Evolutionary conservation across 2,329 filamentous ascomycete genomes (phyloP).

Genomic region (Penicillium sp.): DNA sequence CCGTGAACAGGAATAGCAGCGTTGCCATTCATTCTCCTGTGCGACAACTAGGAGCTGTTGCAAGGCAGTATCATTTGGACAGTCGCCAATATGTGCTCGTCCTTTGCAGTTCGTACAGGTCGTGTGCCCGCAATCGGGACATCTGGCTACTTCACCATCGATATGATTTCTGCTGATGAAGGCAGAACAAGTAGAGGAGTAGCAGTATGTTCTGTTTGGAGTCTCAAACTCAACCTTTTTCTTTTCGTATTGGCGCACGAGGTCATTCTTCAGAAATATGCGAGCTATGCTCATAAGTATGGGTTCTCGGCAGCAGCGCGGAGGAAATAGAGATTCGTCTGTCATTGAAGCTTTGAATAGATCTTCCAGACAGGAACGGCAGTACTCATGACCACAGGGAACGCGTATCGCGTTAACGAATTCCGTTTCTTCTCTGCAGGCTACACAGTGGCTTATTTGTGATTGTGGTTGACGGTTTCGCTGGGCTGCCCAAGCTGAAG

Average conservation of each 20-base stretch:
- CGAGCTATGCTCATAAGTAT: constrained; percentile 38
- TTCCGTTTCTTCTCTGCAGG: constrained; percentile 26
- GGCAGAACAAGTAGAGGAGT: constrained; percentile 37
- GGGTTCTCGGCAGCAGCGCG: constrained; percentile 47
- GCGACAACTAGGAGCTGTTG: constrained; percentile 43
- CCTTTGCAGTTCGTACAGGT: constrained; percentile 55
- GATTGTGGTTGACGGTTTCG: not conserved
- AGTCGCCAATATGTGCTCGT: constrained; percentile 44
- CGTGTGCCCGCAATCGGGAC: constrained; percentile 35
- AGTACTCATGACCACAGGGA: constrained; percentile 49
- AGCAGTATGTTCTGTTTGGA: constrained; percentile 51
- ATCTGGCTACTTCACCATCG: constrained; percentile 35
- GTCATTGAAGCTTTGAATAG: constrained; percentile 45
- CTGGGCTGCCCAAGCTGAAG: not conserved
- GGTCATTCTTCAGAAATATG: constrained; percentile 32
- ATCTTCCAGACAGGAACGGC: constrained; percentile 43
- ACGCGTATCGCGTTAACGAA: constrained; percentile 24
- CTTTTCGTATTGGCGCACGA: constrained; percentile 35
- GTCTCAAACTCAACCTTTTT: constrained; percentile 51
- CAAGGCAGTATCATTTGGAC: constrained; percentile 42
- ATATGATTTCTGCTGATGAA: constrained; percentile 44
- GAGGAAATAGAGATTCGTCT: constrained; percentile 54
- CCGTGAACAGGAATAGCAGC: constrained; percentile 44
- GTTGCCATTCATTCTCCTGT: constrained; percentile 47
- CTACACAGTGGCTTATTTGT: constrained; percentile 4